phyloP scores from a whole-genome alignment of 2,329 filamentous ascomycete species.

The Exserohilum rostratum region DNA sequence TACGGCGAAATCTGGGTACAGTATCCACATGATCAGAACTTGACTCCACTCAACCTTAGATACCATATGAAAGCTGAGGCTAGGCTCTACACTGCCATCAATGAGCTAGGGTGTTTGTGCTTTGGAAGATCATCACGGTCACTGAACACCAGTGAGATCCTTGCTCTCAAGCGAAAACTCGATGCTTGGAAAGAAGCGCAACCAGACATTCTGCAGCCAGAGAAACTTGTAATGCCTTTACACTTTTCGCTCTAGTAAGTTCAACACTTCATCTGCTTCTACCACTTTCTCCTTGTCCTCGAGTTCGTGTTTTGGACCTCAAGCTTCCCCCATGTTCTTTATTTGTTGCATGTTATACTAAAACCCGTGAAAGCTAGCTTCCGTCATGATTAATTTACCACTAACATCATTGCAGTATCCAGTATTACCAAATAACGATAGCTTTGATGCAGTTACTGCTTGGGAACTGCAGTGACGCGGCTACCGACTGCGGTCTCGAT shows the following conservation, averaged over 20 bases:
- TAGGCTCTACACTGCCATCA: background rate
- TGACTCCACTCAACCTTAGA: background rate
- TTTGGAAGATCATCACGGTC: background rate
- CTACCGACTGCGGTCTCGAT: background rate
- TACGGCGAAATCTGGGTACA: background rate
- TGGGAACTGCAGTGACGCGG: no score
- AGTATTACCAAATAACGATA: no score
- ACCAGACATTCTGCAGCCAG: background rate
- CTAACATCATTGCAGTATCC: no score
- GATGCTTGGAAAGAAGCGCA: background rate
- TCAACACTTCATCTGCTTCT: no score
- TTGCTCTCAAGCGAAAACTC: background rate
- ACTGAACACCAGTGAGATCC: background rate
- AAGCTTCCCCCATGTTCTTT: no score
- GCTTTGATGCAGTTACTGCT: no score
- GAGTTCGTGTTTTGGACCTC: background rate
- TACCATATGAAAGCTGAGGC: background rate
- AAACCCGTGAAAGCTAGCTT: no score
- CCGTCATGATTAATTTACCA: no score
- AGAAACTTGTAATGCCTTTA: background rate
- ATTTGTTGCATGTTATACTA: no score
- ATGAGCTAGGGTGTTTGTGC: background rate
- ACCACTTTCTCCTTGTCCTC: background rate
- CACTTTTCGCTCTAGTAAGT: background rate
- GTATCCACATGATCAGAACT: background rate